Conservation (phyloP, 192 early-diverging fungal genomes). For the Linnemannia hyalina region DNA sequence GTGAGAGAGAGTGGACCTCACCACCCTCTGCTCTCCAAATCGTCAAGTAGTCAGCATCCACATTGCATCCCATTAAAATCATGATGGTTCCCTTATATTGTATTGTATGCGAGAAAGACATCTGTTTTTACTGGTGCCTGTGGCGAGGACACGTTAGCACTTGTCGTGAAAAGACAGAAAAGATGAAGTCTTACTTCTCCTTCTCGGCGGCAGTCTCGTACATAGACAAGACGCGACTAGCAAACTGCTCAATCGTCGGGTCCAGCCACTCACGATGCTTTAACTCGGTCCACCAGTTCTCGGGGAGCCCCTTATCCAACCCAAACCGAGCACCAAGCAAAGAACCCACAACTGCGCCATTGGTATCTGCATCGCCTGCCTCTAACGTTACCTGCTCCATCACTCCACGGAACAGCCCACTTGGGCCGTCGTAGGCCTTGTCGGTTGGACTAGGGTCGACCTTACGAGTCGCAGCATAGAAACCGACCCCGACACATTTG, state of each 20-base stretch:
- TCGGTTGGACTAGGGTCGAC: constrained; percentile 28
- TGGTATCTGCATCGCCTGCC: constrained; percentile 71
- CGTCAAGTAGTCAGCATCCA: too few relatives aligned
- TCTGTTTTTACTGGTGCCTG: too few relatives aligned
- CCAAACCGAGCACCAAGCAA: constrained; percentile 65
- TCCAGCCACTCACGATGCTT: constrained; percentile 52
- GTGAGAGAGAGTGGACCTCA: too few relatives aligned
- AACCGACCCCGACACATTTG: constrained; percentile 63
- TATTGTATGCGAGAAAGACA: too few relatives aligned
- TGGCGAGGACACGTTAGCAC: too few relatives aligned
- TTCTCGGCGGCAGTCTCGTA: constrained; percentile 22
- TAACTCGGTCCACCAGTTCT: constrained; percentile 61
- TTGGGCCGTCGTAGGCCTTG: constrained; percentile 19
- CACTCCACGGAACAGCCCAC: constrained; percentile 46
- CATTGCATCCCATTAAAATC: too few relatives aligned
- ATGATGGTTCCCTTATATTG: too few relatives aligned
- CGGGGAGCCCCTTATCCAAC: constrained; percentile 55
- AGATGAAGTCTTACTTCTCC: not conserved
- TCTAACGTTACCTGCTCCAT: constrained; percentile 65
- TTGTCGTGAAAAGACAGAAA: not conserved
- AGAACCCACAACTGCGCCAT: constrained; percentile 66
- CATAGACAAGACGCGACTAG: constrained; percentile 19
- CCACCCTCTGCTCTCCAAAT: too few relatives aligned
- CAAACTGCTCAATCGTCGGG: constrained; percentile 35
- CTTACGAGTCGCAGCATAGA: constrained; percentile 50